Base-by-base conservation (phyloP, 371 early-diverging fungal genomes). In the Mucor circinelloides region DNA sequence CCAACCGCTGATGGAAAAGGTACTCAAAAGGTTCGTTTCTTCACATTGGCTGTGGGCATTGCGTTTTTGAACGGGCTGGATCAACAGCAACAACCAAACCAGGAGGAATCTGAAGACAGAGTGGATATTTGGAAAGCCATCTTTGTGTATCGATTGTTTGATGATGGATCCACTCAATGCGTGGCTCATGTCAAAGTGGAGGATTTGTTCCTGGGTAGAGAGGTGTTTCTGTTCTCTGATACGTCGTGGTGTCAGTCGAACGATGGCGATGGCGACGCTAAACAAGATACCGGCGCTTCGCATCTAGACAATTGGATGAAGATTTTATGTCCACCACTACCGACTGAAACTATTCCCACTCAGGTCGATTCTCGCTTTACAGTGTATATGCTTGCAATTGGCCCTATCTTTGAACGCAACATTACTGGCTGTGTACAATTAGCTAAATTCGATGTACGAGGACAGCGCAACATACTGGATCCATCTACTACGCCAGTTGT, bases 81-180 rank as follows among this genome's bases (percentile, higher is more conserved):
- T 23, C 60, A 60, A 19, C 31, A 30, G 9, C 52, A 52, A 13
- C 52, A 25, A 13, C 52, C 23, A 12, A 46, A 42, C 25, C 40
- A 66, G 3, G 59, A 61, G 7, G 71, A 73, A 40, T 50, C 34
- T 15, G 72, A 72, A 64, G 69, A 69, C 12, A 40, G 74, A 44
- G 74, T 74, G 7, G 77, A 74, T 44, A 66, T 68, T 6, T 76
- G 77, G 77, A 70, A 74, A 34, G 64, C 68, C 12, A 34, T 76
- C 2, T 68, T 73, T 58, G 61, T 76, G 3, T 76, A 76, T 38
- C 68, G 74, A 3, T 28, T 76, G 27, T 66, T 66, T 55, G 68
- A 76, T 1, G 74, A 76, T 44, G 77, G 77, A 23, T 62, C 64
- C 8, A 73, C 74, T 0, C 71, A 74, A 30, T 73, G 71, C 31